phyloP scores from a whole-genome alignment of 2,329 filamentous ascomycete genomes.

The Plectosphaerella cucumerina region DNA sequence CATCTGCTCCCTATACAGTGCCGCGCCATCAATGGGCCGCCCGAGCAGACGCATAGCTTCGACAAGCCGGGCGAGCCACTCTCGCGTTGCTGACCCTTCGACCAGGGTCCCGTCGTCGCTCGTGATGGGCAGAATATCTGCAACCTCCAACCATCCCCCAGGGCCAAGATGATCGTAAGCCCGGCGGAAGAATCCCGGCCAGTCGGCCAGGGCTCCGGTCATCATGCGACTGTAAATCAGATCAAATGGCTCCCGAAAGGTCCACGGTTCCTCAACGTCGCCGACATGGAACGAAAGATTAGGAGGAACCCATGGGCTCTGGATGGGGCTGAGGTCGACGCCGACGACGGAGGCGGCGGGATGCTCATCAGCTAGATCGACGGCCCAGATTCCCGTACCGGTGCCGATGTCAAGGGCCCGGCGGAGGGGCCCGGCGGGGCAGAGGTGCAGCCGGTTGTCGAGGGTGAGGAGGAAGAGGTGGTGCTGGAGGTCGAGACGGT shows the following conservation, averaged over 20 bases:
- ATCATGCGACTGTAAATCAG: slow-evolving; percentile 17
- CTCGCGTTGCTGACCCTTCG: slow-evolving; percentile 4
- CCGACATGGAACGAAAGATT: slow-evolving; percentile 41
- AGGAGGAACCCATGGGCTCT: slow-evolving; percentile 38
- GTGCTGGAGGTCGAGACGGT: slow-evolving; percentile 32
- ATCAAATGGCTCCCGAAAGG: slow-evolving; percentile 24
- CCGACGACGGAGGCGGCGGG: slow-evolving; percentile 44
- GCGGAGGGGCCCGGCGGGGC: slow-evolving; percentile 18
- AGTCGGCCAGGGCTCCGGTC: slow-evolving; percentile 13
- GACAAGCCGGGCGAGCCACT: slow-evolving; percentile 2
- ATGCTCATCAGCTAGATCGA: slow-evolving; percentile 41
- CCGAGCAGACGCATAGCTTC: slow-evolving; percentile 15
- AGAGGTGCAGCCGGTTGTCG: slow-evolving; percentile 21
- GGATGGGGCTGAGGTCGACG: slow-evolving; percentile 55
- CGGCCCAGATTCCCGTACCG: slow-evolving; percentile 40
- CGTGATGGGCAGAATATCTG: slow-evolving; percentile 34
- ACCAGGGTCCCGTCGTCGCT: slow-evolving; percentile 37
- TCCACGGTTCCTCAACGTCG: slow-evolving; percentile 34
- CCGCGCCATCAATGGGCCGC: slow-evolving; percentile 21
- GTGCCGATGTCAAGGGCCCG: slow-evolving; percentile 41
- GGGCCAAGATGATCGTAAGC: slow-evolving; percentile 26
- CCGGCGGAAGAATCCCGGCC: slow-evolving; percentile 17
- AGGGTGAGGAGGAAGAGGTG: slow-evolving; percentile 27
- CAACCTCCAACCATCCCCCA: slow-evolving; percentile 38
- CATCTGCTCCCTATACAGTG: slow-evolving; percentile 31